phyloP scores from a whole-genome alignment of 192 early-diverging fungal species.

The Gamsiella multidivaricata region DNA sequence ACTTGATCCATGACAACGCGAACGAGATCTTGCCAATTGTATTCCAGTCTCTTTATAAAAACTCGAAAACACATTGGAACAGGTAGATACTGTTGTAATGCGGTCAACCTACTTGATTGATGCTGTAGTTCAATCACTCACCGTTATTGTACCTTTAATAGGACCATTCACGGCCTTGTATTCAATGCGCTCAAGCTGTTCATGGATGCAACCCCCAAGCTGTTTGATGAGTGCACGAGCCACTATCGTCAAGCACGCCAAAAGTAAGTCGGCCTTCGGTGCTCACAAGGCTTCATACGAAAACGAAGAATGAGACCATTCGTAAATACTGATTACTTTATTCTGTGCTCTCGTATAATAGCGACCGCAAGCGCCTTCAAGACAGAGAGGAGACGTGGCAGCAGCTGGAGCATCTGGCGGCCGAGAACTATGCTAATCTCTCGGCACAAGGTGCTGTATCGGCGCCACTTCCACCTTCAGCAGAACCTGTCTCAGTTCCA shows the following conservation, averaged over 20 bases:
- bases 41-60: conserved; percentile 92
- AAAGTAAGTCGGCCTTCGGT: conserved; percentile 61
- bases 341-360: conserved; percentile 23
- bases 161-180: conserved; percentile 95
- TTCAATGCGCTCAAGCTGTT: conserved; percentile 98
- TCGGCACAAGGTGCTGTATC: conserved; percentile 41
- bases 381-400: conserved; percentile 86
- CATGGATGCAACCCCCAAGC: conserved; percentile 93
- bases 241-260: conserved; percentile 93
- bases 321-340: neutral
- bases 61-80: conserved; percentile 99
- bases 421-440: conserved; percentile 51
- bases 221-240: conserved; percentile 96
- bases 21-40: conserved; percentile 93
- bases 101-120: neutral
- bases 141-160: conserved; percentile 41
- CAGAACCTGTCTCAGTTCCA: conserved; percentile 37
- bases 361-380: conserved; percentile 84
- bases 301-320: neutral
- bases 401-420: conserved; percentile 70
- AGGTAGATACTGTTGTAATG: conserved; percentile 70
- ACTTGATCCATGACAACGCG: conserved; percentile 94
- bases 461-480: conserved; percentile 11
- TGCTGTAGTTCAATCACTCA: neutral
- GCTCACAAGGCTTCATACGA: neutral